Base-by-base conservation (phyloP, 495 filamentous ascomycete species). In the Pyrenula aspistea region DNA sequence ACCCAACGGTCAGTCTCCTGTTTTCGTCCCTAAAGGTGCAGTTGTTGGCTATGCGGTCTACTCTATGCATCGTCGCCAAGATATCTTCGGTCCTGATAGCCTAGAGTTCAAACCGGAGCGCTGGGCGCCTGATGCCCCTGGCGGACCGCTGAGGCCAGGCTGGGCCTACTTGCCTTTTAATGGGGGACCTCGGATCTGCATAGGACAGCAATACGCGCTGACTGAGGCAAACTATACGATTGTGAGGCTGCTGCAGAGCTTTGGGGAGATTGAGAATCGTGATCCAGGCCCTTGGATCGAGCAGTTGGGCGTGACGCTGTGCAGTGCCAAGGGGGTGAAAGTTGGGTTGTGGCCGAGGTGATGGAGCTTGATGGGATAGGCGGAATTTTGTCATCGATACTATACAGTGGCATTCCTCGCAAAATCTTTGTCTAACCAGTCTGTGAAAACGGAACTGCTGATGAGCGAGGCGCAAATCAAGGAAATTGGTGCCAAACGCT, bases 211-310 rank as follows among this genome's bases (percentile, higher is more conserved):
- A 78, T 81, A 80, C 54, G 89, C 89, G n/a, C 76, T 94, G 22
- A 89, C 88, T 0, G 88, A 92, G 74, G 88, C 88, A 54, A 80
- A 76, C 12, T 93, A 89, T 62, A 85, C 85, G 2, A 75, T 88
- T 11, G 83, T 86, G 12, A 69, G 84, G 36, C 64, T 94, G 22
- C 73, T 91, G 67, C 89, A 92, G 71, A 72, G 72, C 42, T 93
- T 83, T 63, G 79, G 19, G 22, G 8, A 8, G n/a, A 20, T 52
- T 10, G 50, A 21, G 19, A 52, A 24, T 19, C n/a, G 50, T 10
- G 50, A 52, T 19, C 22, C 50, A 4, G 50, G 22, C 8, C 50
- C 50, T 20, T 52, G 50, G 50, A 20, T 21, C 19, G 50, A 52
- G 22, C n/a, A 24, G 19, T 21, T 52, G 50, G 50, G 50, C n/a